Base-by-base conservation (phyloP, 139 green algal species). In the Tetraselmis striata region DNA sequence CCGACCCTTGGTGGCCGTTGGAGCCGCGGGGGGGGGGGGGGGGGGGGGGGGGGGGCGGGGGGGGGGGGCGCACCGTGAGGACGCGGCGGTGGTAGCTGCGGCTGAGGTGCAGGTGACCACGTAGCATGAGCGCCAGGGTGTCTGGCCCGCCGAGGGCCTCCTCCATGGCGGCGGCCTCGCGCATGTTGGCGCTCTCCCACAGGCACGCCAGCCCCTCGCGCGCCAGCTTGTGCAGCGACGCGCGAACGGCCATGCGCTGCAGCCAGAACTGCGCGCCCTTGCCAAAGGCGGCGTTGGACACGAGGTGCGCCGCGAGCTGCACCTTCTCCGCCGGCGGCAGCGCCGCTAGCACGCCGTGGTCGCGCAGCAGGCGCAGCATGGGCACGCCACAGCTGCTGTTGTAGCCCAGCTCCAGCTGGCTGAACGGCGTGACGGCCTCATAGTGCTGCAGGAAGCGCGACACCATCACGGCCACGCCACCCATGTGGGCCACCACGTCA, bases 161-260 rank as follows among this genome's bases (percentile, higher is more conserved):
- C 11, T 18, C 11, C 45, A 67, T 5, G 11, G 45, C 45, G 11
- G 5, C 76, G 31, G 78, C 81, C 77, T 93, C 89, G 2, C 78
- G 26, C 2, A 2, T 30, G 0, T 59, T 89, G 85, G 86, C 89
- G 80, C 83, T 89, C 82, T 93, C 89, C 82, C 88, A 74, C 81
- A 93, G 81, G 84, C 89, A 93, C 29, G 74, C 2, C 83, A 93
- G 84, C 27, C 83, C 89, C 83, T 93, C 89, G 59, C 89, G 89
- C 30, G 84, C 86, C 23, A 87, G 79, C 84, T 93, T 93, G 89
- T 93, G 89, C 76, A 87, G 58, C 29, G 83, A 84, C 2, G 30
- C 27, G 23, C 85, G 82, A 23, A 86, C 59, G n/a, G 78, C 45
- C 11, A 5, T 80, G 29, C 32, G 31, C 29, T 80, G 77, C 29